Percentiles rank a stretch among this genome's conserved stretches.
phyloP scores from a whole-genome alignment of 805 yeast genomes.

The Starmerella roubikii region DNA sequence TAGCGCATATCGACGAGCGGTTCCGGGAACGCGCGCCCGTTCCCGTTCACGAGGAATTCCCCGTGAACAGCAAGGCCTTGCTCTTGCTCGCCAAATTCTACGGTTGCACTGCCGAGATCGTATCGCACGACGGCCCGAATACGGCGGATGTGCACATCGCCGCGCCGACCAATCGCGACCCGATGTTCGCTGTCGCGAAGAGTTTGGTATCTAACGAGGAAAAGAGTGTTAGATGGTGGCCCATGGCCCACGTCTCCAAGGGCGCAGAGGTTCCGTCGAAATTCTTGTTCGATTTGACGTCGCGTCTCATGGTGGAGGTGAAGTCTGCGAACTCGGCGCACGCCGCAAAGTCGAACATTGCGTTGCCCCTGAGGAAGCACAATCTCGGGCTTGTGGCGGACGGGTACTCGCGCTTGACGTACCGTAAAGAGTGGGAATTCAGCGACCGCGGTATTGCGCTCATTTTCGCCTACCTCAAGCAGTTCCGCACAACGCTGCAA shows the following conservation, averaged over 20 bases:
- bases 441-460: conserved; percentile 60
- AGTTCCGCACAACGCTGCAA: conserved; percentile 30
- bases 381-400: conserved; percentile 66
- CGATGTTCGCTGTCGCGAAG: conserved; percentile 56
- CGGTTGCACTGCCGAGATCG: conserved; percentile 52
- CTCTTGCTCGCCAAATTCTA: conserved; percentile 79
- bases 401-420: conserved; percentile 63
- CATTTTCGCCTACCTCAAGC: conserved; percentile 43
- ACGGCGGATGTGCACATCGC: conserved; percentile 25
- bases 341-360: conserved; percentile 65
- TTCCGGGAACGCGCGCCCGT: conserved; percentile 56
- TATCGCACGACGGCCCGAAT: conserved; percentile 27
- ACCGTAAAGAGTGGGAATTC: conserved; percentile 60
- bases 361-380: conserved; percentile 75
- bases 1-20: conserved; percentile 61
- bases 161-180: conserved; percentile 15
- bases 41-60: conserved; percentile 74
- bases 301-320: conserved; percentile 45
- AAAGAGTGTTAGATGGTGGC: conserved; percentile 42
- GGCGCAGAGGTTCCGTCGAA: conserved; percentile 44
- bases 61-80: conserved; percentile 53
- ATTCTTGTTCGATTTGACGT: conserved; percentile 63
- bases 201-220: conserved; percentile 45
- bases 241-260: conserved; percentile 52
- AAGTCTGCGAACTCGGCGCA: conserved; percentile 32